Percentiles rank a stretch among this genome's conserved stretches.
Evolutionary conservation across 352 stramenopile genomes (phyloP).

Genomic region (Phytophthora citrophthora): DNA sequence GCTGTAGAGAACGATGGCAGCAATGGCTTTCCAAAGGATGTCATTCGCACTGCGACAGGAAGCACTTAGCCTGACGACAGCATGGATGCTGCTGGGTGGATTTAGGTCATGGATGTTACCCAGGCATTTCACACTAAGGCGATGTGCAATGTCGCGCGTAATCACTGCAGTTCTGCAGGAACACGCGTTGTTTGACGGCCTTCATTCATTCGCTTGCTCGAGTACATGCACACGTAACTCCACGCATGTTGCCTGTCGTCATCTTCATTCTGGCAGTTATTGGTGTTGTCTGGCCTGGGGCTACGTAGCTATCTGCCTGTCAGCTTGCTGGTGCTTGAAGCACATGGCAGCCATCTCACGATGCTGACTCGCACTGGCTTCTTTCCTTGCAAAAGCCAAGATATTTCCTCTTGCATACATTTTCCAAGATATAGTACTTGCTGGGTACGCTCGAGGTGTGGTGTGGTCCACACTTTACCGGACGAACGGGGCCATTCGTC

Average conservation of each 20-base stretch:
- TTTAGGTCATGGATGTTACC: neutral
- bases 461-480: no score
- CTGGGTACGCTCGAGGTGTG: no score
- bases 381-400: neutral
- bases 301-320: no score
- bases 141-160: constrained; percentile 5
- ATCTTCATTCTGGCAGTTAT: no score
- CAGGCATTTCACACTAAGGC: no score
- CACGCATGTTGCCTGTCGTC: no score
- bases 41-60: no score
- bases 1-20: no score
- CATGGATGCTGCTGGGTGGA: constrained; percentile 17
- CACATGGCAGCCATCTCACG: neutral
- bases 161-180: constrained; percentile 20
- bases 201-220: no score
- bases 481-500: constrained; percentile 38
- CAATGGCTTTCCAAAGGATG: no score
- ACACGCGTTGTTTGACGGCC: constrained; percentile 18
- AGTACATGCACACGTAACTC: no score
- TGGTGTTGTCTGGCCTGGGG: no score
- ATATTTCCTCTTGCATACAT: constrained; percentile 1
- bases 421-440: constrained; percentile 17
- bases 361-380: constrained; percentile 25
- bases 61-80: neutral
- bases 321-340: neutral